phyloP scores from a whole-genome alignment of 371 early-diverging fungal species.

The Capillidium heterosporum region DNA sequence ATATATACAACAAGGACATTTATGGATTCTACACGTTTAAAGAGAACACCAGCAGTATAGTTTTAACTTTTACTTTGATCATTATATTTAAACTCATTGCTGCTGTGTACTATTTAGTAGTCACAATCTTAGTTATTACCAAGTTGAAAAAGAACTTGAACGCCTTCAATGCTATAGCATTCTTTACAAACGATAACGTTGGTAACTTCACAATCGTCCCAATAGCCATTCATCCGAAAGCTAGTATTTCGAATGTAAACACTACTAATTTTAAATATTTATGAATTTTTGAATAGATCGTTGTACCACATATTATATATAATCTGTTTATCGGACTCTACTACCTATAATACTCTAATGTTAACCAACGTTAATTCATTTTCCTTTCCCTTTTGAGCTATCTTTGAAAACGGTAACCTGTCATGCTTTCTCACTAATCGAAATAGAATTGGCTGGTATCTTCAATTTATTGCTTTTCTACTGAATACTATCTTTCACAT shows the following conservation, averaged over 20 bases:
- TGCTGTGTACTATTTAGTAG: too few species aligned
- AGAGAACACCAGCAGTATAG: too few species aligned
- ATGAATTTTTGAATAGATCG: neutral
- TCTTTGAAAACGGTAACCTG: too few species aligned
- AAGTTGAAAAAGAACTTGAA: too few species aligned
- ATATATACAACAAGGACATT: too few species aligned
- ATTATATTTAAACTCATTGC: too few species aligned
- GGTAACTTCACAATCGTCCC: neutral
- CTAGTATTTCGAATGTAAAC: neutral
- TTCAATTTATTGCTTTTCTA: neutral
- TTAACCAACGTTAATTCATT: neutral
- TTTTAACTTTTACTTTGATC: too few species aligned
- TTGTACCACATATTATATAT: neutral
- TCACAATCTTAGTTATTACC: too few species aligned
- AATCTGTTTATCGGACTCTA: neutral
- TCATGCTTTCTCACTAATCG: neutral
- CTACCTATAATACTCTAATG: neutral
- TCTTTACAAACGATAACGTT: neutral
- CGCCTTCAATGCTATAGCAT: too few species aligned
- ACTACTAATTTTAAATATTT: neutral
- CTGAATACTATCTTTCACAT: neutral
- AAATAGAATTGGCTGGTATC: neutral
- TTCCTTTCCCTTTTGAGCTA: too few species aligned
- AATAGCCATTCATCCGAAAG: too few species aligned
- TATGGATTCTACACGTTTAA: too few species aligned